Conservation (phyloP, 2,329 filamentous ascomycete species). For the Lasiodiplodia sp. region DNA sequence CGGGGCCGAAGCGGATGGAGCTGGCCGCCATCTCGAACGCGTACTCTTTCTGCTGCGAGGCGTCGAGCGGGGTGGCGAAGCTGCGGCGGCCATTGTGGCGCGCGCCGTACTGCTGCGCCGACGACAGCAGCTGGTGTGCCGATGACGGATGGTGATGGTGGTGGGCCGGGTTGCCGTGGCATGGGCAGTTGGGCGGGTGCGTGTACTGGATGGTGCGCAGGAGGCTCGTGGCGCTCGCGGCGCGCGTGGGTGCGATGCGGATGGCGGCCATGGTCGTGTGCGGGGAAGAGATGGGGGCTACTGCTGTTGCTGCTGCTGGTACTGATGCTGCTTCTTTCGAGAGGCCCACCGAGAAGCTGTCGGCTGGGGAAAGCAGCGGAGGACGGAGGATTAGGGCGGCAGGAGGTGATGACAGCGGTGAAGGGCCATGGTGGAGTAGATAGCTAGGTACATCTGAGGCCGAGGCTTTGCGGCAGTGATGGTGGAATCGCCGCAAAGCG, state of each 20-base stretch:
- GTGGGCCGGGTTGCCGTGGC: conserved; percentile 86
- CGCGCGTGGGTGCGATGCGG: conserved; percentile 53
- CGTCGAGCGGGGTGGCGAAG: conserved; percentile 79
- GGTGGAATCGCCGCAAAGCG: conserved; percentile 19
- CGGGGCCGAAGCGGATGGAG: conserved; percentile 91
- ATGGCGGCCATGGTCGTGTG: conserved; percentile 37
- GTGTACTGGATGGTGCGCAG: conserved; percentile 91
- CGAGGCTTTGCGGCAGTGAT: conserved; percentile 17
- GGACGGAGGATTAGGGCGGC: neutral
- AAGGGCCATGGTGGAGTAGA: conserved; percentile 7
- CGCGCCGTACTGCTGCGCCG: conserved; percentile 52
- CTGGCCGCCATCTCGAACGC: conserved; percentile 99
- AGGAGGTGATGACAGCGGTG: conserved; percentile 1
- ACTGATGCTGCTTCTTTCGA: neutral
- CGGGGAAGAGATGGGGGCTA: neutral
- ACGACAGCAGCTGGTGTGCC: conserved; percentile 45
- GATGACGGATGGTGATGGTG: conserved; percentile 63
- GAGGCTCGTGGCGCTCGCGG: conserved; percentile 71
- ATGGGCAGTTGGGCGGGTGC: conserved; percentile 87
- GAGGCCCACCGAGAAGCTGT: neutral
- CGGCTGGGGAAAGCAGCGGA: neutral
- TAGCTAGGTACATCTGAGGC: neutral
- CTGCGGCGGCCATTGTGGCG: conserved; percentile 52
- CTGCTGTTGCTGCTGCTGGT: neutral
- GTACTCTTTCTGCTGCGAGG: conserved; percentile 84